Percentiles rank a stretch among this genome's conserved stretches.
phyloP scores from a whole-genome alignment of 2,329 filamentous ascomycete genomes.

The Colletotrichum echinochloae region DNA sequence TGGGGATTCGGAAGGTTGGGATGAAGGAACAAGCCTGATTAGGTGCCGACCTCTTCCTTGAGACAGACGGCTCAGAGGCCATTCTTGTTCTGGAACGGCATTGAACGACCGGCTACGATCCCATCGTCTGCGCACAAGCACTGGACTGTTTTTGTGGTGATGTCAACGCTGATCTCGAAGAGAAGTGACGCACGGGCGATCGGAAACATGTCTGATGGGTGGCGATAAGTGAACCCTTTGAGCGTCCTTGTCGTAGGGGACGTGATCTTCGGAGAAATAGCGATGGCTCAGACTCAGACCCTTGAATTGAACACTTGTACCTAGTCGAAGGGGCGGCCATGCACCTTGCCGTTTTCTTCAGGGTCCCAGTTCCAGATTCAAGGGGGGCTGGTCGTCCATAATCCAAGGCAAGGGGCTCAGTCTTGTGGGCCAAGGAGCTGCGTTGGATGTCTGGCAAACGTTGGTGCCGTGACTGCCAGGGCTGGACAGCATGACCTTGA shows the following conservation, averaged over 20 bases:
- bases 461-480: neutral
- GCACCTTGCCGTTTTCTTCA: neutral
- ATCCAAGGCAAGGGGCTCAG: neutral
- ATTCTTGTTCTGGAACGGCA: neutral
- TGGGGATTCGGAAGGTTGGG: neutral
- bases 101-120: neutral
- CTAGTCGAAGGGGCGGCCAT: neutral
- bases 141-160: neutral
- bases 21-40: neutral
- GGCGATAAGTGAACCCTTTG: neutral
- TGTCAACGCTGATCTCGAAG: neutral
- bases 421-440: neutral
- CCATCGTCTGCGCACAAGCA: neutral
- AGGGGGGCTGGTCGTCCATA: neutral
- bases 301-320: neutral
- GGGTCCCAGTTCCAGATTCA: conserved; percentile 14
- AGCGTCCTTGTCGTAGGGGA: neutral
- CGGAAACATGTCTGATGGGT: neutral
- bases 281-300: neutral
- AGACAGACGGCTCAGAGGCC: neutral
- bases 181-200: neutral
- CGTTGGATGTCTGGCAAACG: neutral
- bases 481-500: neutral
- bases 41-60: neutral
- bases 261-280: neutral